These are phyloP conservation scores for Ustilago loliicola DNA, from an alignment of 1,284 basidiomycete genomes.

Conservation along the genomic window DNA sequence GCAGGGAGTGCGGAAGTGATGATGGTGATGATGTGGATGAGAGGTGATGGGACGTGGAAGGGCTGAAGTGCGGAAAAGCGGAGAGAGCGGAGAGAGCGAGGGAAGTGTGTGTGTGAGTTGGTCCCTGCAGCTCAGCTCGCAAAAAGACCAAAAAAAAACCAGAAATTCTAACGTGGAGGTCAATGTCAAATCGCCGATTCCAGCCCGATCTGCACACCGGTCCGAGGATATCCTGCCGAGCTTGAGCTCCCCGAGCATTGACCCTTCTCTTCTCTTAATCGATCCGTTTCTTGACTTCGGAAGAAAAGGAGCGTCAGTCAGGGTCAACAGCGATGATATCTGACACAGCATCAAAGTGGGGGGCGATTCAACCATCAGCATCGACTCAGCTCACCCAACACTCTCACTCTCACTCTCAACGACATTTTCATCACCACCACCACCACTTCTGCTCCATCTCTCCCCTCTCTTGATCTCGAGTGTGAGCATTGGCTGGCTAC, in stretches of 20 bases:
- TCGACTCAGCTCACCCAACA: constrained; percentile 5
- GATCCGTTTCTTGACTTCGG: neutral
- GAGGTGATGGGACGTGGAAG: constrained; percentile 29
- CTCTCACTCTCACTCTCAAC: neutral
- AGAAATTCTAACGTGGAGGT: constrained; percentile 25
- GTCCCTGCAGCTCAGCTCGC: constrained; percentile 28
- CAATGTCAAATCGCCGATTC: neutral
- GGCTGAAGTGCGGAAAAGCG: neutral
- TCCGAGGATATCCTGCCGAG: neutral
- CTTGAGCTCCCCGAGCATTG: neutral
- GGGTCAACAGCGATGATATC: neutral
- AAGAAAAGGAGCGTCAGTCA: neutral
- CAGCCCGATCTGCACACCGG: neutral
- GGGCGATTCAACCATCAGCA: neutral
- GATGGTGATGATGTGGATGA: constrained; percentile 38
- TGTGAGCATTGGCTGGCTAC: neutral
- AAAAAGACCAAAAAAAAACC: too few relatives aligned
- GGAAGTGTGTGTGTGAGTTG: constrained; percentile 2
- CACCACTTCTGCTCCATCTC: neutral
- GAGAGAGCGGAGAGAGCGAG: neutral
- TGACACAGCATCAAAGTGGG: constrained; percentile 10
- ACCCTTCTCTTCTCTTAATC: constrained; percentile 3
- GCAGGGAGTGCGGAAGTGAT: constrained; percentile 1
- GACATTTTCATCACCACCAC: constrained; percentile 5
- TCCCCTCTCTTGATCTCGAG: neutral